Base-by-base conservation (phyloP, 352 stramenopile species). In the Globisporangium canariense region DNA sequence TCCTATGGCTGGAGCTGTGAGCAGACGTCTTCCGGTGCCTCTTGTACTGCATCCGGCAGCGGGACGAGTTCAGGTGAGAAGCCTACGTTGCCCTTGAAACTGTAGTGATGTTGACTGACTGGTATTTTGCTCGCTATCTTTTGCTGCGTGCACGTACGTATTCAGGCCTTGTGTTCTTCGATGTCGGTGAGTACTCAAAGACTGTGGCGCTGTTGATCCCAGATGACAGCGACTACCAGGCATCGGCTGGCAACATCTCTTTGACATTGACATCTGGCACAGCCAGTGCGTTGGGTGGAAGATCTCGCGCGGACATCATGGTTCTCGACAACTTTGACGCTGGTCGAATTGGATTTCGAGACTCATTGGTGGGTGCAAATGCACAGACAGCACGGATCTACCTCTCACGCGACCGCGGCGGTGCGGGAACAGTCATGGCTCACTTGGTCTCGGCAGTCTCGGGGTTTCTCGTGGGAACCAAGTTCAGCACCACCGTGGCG, bases 311-410 rank as follows among this genome's bases (percentile, higher is more conserved):
- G 18, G 51, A 65, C 18, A 60, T 87, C 1, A 22, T 60, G 14
- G 70, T 81, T 6, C 18, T 73, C 30, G 76, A 83, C 58, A 69
- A 81, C 41, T 58, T 66, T 6, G 75, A 84, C 40, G 69, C 73
- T 41, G 73, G 75, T 9, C 25, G 65, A 0, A 62, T 88, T 8
- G 22, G 3, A 0, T 86, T 88, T 50, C 41, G 43, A 0, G 58
- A 28, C 11, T 50, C 25, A 60, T 82, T 0, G 16, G 51, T 16
- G 66, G 82, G 55, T 56, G 73, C 32, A 28, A 46, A 5, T 57
- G 67, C 2, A 5, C 54, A 30, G 36, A 80, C 28, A 25, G 30
- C 6, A 50, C 79, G 9, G 11, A 49, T 49, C 62, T 73, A 3
- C 51, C 32, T 20, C 41, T 43, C n/a, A 20, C 64, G 13, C 16